These are phyloP conservation scores for Aspergillus nidulans DNA, from an alignment of 495 filamentous ascomycete genomes.

Conservation along the genomic window DNA sequence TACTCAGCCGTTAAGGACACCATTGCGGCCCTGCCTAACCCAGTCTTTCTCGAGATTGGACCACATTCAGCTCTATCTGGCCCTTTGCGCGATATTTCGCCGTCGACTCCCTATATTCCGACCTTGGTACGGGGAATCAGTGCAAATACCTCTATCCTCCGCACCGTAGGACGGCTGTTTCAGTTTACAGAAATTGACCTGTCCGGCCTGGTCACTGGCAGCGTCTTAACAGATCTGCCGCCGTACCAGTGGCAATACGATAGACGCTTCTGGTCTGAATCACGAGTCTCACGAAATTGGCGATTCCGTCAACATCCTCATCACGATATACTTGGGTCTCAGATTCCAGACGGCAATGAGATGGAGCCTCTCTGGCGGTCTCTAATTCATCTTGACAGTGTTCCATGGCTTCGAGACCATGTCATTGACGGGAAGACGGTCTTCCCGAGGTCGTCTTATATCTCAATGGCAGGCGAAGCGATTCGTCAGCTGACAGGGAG, in stretches of 20 bases:
- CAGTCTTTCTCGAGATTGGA: not conserved
- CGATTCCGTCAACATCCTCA: constrained; percentile 1
- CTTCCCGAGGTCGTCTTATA: constrained; percentile 46
- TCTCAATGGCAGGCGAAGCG: constrained; percentile 46
- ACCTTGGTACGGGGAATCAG: not conserved
- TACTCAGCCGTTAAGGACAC: not conserved
- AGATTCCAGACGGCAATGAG: not conserved
- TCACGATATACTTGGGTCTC: not conserved
- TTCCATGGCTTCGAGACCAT: not conserved
- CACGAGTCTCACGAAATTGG: not conserved
- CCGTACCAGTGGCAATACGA: constrained; percentile 1
- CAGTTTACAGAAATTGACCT: not conserved
- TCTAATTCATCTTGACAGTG: not conserved
- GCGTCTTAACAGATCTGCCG: not conserved
- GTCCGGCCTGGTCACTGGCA: not conserved
- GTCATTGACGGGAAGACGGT: constrained; percentile 21
- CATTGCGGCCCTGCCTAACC: not conserved
- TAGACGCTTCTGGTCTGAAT: not conserved
- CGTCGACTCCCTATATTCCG: not conserved
- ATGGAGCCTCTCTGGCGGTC: not conserved
- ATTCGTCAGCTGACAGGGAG: constrained; percentile 31
- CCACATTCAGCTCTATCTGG: not conserved
- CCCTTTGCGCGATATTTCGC: not conserved
- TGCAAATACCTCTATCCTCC: not conserved
- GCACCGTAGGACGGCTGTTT: not conserved